Percentiles rank a stretch among this genome's conserved stretches.
phyloP scores from a whole-genome alignment of 129 eudicot species.

The Mikania micrantha region DNA sequence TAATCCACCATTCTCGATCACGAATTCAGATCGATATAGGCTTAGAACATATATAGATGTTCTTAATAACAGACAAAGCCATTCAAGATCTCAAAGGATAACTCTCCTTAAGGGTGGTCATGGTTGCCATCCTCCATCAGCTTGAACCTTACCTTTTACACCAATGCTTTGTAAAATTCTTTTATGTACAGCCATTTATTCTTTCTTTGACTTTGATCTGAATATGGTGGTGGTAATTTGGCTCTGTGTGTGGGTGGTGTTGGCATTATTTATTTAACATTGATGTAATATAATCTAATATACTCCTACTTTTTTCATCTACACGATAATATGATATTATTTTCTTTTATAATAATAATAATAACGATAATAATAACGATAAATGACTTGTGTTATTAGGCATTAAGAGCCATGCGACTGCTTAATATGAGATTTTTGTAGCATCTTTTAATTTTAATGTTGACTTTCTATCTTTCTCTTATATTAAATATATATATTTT shows the following conservation, averaged over 20 bases:
- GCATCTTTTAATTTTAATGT: background rate
- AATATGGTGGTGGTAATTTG: slow-evolving; percentile 14
- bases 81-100: slow-evolving; percentile 76
- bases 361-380: background rate
- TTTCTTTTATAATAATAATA: background rate
- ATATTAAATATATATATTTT: no score
- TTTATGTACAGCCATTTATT: slow-evolving; percentile 43
- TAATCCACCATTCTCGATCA: slow-evolving; percentile 85
- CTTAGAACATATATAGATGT: slow-evolving; percentile 68
- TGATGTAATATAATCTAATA: slow-evolving; percentile 17
- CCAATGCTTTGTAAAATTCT: slow-evolving; percentile 32
- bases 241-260: background rate
- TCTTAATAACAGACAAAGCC: slow-evolving; percentile 67
- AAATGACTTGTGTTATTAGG: slow-evolving; percentile 20
- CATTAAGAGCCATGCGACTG: slow-evolving; percentile 6
- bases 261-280: slow-evolving; percentile 18
- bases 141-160: slow-evolving; percentile 17
- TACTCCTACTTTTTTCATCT: background rate
- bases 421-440: background rate
- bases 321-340: background rate
- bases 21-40: slow-evolving; percentile 75
- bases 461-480: no score
- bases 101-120: slow-evolving; percentile 52
- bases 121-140: slow-evolving; percentile 36
- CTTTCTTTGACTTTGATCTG: slow-evolving; percentile 26